phyloP scores from a whole-genome alignment of 495 filamentous ascomycete species.

The Penicillium cataractarum region DNA sequence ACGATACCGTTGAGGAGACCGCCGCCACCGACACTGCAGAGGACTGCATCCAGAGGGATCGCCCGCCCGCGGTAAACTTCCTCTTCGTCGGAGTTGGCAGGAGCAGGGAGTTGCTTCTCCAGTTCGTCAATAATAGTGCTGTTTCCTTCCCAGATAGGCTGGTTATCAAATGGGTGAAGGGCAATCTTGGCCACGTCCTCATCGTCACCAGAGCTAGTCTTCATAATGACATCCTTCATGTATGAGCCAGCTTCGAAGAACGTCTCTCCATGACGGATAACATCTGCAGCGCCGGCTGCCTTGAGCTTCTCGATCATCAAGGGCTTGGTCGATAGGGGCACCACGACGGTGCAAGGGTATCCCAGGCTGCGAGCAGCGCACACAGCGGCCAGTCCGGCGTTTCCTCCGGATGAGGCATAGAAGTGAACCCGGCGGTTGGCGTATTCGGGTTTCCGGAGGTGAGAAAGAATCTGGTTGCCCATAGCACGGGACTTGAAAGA shows the following conservation, averaged over 20 bases:
- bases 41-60: conserved; percentile 62
- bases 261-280: conserved; percentile 69
- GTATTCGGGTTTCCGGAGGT: conserved; percentile 50
- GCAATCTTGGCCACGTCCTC: conserved; percentile 77
- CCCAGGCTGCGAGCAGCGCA: conserved; percentile 71
- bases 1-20: conserved; percentile 82
- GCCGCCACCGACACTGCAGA: conserved; percentile 88
- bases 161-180: conserved; percentile 79
- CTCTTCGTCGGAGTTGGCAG: conserved; percentile 37
- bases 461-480: conserved; percentile 73
- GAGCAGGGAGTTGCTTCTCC: conserved; percentile 54
- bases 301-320: conserved; percentile 76
- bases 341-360: conserved; percentile 79
- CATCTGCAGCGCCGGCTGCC: conserved; percentile 66
- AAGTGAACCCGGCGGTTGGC: conserved; percentile 63
- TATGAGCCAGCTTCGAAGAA: conserved; percentile 80
- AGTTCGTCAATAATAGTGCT: conserved; percentile 77
- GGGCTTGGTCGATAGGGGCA: conserved; percentile 67
- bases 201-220: conserved; percentile 35
- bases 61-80: conserved; percentile 38
- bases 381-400: conserved; percentile 89
- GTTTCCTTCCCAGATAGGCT: conserved; percentile 81
- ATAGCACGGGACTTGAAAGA: conserved; percentile 95
- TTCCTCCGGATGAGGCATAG: conserved; percentile 87
- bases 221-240: conserved; percentile 65